These are phyloP conservation scores for Artemisia annua DNA, from an alignment of 129 eudicot species.

Conservation along the genomic window DNA sequence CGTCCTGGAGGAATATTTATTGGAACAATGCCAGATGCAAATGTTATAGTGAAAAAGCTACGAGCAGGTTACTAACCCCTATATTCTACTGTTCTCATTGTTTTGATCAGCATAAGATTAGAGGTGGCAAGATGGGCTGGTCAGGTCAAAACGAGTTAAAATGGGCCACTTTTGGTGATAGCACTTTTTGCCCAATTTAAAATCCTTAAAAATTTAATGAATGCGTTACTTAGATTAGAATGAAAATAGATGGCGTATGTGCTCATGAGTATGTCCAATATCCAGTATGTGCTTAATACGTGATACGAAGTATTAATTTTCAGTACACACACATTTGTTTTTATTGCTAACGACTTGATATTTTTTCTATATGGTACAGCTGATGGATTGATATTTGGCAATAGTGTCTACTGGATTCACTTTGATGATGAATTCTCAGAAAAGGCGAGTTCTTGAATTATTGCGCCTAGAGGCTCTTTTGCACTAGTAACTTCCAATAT, in stretches of 20 bases:
- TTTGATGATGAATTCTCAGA: constrained; percentile 87
- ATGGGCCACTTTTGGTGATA: background rate
- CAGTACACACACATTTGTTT: background rate
- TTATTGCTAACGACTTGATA: constrained; percentile 4
- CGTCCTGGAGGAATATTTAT: constrained; percentile 98
- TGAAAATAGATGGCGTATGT: constrained; percentile 6
- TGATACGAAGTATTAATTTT: background rate
- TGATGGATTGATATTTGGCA: constrained; percentile 81
- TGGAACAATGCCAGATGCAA: constrained; percentile 99
- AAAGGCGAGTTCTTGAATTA: constrained; percentile 45
- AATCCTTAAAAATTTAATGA: background rate
- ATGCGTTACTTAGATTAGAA: background rate
- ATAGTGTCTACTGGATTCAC: constrained; percentile 92
- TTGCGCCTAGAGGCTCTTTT: constrained; percentile 7
- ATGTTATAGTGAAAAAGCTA: constrained; percentile 88
- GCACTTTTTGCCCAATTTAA: background rate
- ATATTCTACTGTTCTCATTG: background rate
- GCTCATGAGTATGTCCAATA: background rate
- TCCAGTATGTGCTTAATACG: no score
- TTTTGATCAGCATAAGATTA: background rate
- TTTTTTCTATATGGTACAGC: constrained; percentile 50
- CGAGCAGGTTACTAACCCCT: constrained; percentile 71
- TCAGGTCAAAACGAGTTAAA: background rate
- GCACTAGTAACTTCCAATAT: background rate
- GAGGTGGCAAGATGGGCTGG: background rate